These are phyloP conservation scores for Acorus calamus DNA, from an alignment of 106 monocot species.

Conservation along the genomic window DNA sequence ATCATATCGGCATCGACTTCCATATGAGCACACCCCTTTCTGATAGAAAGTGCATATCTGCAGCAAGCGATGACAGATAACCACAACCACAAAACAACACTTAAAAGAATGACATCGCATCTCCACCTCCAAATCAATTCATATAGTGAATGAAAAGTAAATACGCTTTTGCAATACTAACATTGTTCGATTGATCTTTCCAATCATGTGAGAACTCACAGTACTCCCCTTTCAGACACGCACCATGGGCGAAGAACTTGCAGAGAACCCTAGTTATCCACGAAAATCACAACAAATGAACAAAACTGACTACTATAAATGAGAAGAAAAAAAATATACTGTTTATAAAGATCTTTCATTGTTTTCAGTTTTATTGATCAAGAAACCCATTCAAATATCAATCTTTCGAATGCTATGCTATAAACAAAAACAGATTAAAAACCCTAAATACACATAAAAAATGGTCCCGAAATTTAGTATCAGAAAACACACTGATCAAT, in stretches of 20 bases:
- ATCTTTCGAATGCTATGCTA: too few species aligned
- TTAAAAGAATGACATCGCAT: background rate
- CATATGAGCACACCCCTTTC: slow-evolving; percentile 90
- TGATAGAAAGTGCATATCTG: slow-evolving; percentile 96
- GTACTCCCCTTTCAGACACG: slow-evolving; percentile 84
- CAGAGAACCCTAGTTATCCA: slow-evolving; percentile 49
- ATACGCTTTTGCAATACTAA: slow-evolving; percentile 12
- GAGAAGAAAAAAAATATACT: slow-evolving; percentile 7
- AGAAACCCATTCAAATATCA: too few species aligned
- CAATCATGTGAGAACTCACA: slow-evolving; percentile 98
- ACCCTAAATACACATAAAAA: too few species aligned
- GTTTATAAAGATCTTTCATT: background rate
- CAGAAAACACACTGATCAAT: too few species aligned
- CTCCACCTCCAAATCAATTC: background rate
- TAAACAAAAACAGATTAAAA: too few species aligned
- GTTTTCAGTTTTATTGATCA: too few species aligned
- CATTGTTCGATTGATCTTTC: slow-evolving; percentile 83
- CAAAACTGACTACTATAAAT: too few species aligned
- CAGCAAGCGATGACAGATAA: background rate
- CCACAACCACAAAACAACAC: background rate
- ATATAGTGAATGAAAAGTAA: background rate
- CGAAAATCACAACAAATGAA: too few species aligned
- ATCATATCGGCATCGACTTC: slow-evolving; percentile 87
- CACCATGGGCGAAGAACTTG: slow-evolving; percentile 86
- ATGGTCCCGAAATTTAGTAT: too few species aligned